Conservation (phyloP, 352 stramenopile species). For the Globisporangium cystogenes region DNA sequence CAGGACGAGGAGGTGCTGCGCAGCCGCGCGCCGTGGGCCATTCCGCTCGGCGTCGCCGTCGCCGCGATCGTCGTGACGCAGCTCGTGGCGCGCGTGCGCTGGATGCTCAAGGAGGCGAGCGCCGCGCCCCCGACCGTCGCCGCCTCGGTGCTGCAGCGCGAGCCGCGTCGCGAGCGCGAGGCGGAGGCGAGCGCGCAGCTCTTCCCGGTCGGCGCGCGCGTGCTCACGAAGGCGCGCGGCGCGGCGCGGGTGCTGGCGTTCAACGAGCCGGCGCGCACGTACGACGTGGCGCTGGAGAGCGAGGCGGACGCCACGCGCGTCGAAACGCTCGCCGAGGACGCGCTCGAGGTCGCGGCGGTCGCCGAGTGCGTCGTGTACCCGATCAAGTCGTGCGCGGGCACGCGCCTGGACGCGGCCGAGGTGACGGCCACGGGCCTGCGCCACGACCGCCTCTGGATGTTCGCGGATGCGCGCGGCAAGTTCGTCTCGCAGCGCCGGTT, state of each 20-base stretch:
- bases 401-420: conserved; percentile 34
- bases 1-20: conserved; percentile 1
- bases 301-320: conserved; percentile 4
- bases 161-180: conserved; percentile 20
- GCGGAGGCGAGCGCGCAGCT: conserved; percentile 15
- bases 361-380: conserved; percentile 69
- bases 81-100: conserved; percentile 3
- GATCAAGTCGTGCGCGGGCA: conserved; percentile 76
- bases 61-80: conserved; percentile 15
- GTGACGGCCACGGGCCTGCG: conserved; percentile 53
- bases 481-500: conserved; percentile 72
- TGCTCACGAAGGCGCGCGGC: conserved; percentile 13
- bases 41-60: conserved; percentile 11
- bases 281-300: conserved; percentile 23
- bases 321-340: conserved; percentile 11
- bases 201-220: conserved; percentile 18
- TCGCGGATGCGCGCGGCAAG: conserved; percentile 57
- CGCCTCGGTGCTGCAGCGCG: conserved; percentile 25
- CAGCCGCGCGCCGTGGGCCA: conserved; percentile 1
- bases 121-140: not conserved
- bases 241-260: conserved; percentile 20
- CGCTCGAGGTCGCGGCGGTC: conserved; percentile 30
- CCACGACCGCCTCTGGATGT: conserved; percentile 76
- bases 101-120: not conserved
- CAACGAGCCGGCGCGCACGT: conserved; percentile 16